Percentiles rank a stretch among this genome's conserved stretches.
phyloP scores from a whole-genome alignment of 805 yeast genomes.

The Wickerhamiella alocasiicola region DNA sequence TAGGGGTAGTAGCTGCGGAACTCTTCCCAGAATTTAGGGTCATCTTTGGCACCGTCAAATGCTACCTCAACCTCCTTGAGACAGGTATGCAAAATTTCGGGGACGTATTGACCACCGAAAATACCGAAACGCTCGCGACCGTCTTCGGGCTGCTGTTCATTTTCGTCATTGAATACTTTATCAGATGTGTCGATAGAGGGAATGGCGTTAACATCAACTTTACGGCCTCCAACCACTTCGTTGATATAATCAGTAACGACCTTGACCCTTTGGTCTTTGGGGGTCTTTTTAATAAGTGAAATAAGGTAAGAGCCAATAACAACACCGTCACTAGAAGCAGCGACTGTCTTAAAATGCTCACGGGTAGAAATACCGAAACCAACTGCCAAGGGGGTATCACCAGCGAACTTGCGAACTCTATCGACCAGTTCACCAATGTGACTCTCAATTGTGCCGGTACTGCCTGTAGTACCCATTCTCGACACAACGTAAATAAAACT shows the following conservation, averaged over 20 bases:
- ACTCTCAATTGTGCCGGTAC: constrained; percentile 47
- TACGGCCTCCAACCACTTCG: constrained; percentile 48
- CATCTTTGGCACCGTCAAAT: constrained; percentile 78
- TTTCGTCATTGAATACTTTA: constrained; percentile 22
- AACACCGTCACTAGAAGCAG: constrained; percentile 80
- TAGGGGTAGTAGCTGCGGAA: constrained; percentile 72
- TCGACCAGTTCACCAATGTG: constrained; percentile 56
- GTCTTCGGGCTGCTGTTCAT: constrained; percentile 17
- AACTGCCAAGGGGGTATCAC: constrained; percentile 73
- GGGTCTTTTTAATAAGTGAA: constrained; percentile 52
- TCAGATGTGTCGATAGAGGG: constrained; percentile 13
- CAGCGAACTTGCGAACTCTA: constrained; percentile 65
- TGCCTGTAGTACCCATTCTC: constrained; percentile 97
- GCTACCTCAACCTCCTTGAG: constrained; percentile 78
- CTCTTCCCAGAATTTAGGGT: constrained; percentile 88
- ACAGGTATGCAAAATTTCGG: constrained; percentile 90
- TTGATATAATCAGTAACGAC: constrained; percentile 56
- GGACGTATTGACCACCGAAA: constrained; percentile 98
- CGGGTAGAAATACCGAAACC: constrained; percentile 96
- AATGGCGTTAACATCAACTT: constrained; percentile 17
- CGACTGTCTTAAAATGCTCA: constrained; percentile 75
- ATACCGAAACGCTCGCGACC: constrained; percentile 77
- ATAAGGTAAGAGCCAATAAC: constrained; percentile 88
- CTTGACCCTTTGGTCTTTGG: constrained; percentile 38
- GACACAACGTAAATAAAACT: constrained; percentile 94